phyloP scores from a whole-genome alignment of 1,284 basidiomycete genomes.

The Rhodotorula sp. region DNA sequence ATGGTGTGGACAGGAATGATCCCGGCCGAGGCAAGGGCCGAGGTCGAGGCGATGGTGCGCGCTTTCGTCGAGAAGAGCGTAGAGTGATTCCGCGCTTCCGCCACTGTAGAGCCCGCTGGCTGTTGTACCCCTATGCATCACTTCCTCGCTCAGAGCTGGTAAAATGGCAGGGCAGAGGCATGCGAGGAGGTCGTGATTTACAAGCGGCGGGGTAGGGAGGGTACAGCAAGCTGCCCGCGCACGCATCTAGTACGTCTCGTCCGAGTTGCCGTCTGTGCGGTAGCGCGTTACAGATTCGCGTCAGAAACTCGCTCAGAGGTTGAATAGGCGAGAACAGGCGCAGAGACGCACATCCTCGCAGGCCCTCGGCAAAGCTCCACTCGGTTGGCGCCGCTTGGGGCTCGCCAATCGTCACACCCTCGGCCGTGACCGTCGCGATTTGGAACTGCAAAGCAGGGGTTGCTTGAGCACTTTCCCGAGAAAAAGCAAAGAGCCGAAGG shows the following conservation, averaged over 20 bases:
- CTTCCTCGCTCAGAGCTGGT: too few relatives aligned
- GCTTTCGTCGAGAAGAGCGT: conserved; percentile 41
- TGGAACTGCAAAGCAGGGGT: conserved; percentile 70
- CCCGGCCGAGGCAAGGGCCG: conserved; percentile 20
- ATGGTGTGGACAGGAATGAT: conserved; percentile 9
- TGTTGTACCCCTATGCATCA: conserved; percentile 13
- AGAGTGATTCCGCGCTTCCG: conserved; percentile 8
- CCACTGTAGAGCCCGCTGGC: neutral
- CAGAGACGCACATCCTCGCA: conserved; percentile 63
- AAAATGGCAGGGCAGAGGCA: neutral
- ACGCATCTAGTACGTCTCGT: conserved; percentile 34
- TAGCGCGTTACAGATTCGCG: neutral
- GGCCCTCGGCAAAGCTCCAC: conserved; percentile 91
- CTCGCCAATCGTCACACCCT: conserved; percentile 77
- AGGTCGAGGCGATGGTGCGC: conserved; percentile 36
- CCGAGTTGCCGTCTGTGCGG: conserved; percentile 40
- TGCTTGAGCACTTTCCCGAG: neutral
- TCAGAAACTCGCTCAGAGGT: neutral
- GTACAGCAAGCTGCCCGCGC: too few relatives aligned
- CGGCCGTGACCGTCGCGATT: conserved; percentile 81
- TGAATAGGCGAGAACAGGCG: neutral
- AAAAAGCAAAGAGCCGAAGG: neutral
- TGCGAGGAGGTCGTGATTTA: conserved; percentile 1
- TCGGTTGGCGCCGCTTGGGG: conserved; percentile 73
- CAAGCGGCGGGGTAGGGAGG: neutral